These are phyloP conservation scores for Aaosphaeria pasadenensis DNA, from an alignment of 2,329 filamentous ascomycete species.

Conservation along the genomic window DNA sequence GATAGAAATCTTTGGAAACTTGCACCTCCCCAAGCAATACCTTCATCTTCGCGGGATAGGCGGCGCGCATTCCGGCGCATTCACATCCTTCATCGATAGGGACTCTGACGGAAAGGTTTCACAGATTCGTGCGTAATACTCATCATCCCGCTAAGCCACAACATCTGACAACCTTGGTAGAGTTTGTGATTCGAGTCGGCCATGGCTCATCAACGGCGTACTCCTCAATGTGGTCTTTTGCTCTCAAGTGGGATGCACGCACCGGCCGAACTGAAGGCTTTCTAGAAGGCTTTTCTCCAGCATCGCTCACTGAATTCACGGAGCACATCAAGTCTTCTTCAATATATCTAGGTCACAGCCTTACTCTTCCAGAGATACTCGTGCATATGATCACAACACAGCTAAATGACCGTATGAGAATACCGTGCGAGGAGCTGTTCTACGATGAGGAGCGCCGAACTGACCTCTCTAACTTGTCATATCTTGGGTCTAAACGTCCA, in stretches of 20 bases:
- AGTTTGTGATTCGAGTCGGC: constrained; percentile 1
- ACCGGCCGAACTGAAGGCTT: constrained; percentile 2
- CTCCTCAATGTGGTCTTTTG: not conserved
- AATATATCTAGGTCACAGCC: not conserved
- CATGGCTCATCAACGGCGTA: not conserved
- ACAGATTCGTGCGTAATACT: constrained; percentile 1
- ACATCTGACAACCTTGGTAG: not conserved
- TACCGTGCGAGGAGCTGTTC: constrained; percentile 3
- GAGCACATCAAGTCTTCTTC: not conserved
- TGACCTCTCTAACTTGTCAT: not conserved
- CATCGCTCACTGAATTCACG: not conserved
- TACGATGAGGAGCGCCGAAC: constrained; percentile 2
- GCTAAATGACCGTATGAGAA: constrained; percentile 3
- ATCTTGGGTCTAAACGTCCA: not conserved
- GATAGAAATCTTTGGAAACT: not conserved
- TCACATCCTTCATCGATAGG: not conserved
- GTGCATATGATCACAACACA: constrained; percentile 3
- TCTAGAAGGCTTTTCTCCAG: not conserved
- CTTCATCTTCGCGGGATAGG: constrained; percentile 3
- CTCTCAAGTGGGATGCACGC: not conserved
- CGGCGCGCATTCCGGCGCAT: constrained; percentile 1
- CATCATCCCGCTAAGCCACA: not conserved
- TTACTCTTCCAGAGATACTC: constrained; percentile 3
- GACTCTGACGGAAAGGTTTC: constrained; percentile 2
- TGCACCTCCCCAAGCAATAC: constrained; percentile 4